Percentiles rank a stretch among this genome's conserved stretches.
These are phyloP conservation scores for Syzygium oleosum DNA, from an alignment of 345 rosid species.

Conservation along the genomic window DNA sequence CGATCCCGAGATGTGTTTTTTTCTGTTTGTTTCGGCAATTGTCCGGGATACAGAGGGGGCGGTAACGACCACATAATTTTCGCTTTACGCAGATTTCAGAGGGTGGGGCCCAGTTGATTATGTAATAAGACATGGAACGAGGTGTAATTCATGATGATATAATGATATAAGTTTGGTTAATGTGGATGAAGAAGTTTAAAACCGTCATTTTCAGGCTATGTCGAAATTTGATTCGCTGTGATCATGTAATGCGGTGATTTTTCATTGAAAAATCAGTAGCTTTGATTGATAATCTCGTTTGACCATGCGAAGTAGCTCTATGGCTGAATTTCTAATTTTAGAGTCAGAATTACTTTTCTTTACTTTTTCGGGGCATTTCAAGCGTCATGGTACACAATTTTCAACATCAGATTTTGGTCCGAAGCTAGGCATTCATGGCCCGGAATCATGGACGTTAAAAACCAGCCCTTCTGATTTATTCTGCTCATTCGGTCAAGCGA, in stretches of 20 bases:
- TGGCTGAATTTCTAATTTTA: background rate
- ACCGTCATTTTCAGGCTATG: too few species aligned
- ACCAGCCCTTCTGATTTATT: rapidly evolving
- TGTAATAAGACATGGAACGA: background rate
- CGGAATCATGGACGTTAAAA: rapidly evolving
- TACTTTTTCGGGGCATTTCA: rapidly evolving
- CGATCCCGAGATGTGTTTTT: background rate
- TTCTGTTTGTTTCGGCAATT: background rate
- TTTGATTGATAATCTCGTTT: background rate
- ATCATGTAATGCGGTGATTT: background rate
- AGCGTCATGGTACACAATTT: background rate
- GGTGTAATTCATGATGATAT: background rate
- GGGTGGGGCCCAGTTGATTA: background rate
- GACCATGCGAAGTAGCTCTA: rapidly evolving
- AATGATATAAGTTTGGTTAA: background rate
- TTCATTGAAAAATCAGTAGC: too few species aligned
- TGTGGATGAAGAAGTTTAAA: background rate
- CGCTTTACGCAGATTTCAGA: background rate
- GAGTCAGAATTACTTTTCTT: rapidly evolving
- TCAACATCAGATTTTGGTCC: background rate
- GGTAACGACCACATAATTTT: background rate
- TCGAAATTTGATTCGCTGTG: background rate
- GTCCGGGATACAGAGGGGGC: background rate
- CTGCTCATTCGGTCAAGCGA: background rate
- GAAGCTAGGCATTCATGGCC: background rate